Conservation (phyloP, 345 rosid species). For the Dimocarpus longan region DNA sequence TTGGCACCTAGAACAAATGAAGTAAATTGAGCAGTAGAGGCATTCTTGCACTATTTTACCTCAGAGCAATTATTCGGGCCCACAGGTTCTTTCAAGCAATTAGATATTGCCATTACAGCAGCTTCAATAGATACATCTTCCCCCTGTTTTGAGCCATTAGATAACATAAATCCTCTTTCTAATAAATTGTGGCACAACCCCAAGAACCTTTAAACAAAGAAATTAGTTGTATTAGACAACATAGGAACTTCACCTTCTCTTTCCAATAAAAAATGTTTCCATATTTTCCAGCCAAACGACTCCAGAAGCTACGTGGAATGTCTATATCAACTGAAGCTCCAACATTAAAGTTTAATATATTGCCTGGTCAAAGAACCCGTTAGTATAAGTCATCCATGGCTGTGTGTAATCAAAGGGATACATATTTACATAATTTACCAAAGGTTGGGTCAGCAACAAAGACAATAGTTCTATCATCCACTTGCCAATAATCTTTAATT, state of each 20-base stretch:
- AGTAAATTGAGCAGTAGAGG: constrained; percentile 5
- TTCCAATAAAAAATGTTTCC: constrained; percentile 83
- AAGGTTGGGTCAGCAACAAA: constrained; percentile 93
- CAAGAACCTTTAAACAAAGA: neutral
- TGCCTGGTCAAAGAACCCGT: constrained; percentile 47
- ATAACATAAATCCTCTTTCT: constrained; percentile 5
- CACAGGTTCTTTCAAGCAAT: constrained; percentile 79
- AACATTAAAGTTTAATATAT: constrained; percentile 80
- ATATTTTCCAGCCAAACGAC: constrained; percentile 67
- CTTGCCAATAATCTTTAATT: constrained; percentile 81
- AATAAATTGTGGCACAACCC: neutral
- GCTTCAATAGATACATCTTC: constrained; percentile 92
- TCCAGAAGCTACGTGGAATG: constrained; percentile 89
- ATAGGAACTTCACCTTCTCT: constrained; percentile 55
- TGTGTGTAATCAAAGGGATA: constrained; percentile 4
- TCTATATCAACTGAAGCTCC: constrained; percentile 81
- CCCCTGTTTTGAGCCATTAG: constrained; percentile 53
- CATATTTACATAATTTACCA: constrained; percentile 44
- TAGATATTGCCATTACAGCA: constrained; percentile 87
- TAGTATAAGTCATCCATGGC: constrained; percentile 14
- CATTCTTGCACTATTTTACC: constrained; percentile 38
- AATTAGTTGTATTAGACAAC: neutral
- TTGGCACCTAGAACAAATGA: neutral
- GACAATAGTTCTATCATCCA: constrained; percentile 84
- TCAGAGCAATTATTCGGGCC: constrained; percentile 80